Evolutionary conservation across 495 filamentous ascomycete species (phyloP), one percentile per base, ranked within the genome.

Genomic region (Wilcoxina mikolae): DNA sequence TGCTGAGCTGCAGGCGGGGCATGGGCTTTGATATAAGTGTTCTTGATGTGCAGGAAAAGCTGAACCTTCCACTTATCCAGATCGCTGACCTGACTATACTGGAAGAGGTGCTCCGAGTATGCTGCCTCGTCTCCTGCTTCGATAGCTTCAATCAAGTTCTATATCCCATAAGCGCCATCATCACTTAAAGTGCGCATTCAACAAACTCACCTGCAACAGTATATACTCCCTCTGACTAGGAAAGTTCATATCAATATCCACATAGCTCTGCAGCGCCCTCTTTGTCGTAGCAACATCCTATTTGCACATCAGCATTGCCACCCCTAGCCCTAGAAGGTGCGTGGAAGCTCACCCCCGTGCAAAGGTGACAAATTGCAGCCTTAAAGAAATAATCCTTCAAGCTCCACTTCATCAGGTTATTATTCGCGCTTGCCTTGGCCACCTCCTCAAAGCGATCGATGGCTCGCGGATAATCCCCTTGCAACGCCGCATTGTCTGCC

Each of bases 11-110:
- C 39, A 20, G 39, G 39, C 9, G 39, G 39, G 20, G 39, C 10
- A 43, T 18, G 39, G 17, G 39, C 39, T 20, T 43, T 9, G 17
- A 43, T 43, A 18, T 4, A 20, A 20, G 39, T 57, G 15, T 79
- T 80, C 78, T 95, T 94, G 62, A 95, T 73, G 62, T 80, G 76
- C 61, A 94, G 67, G 47, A 94, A 69, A 33, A 95, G 75, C 33
- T 83, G 87, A 53, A 84, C 93, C 81, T 94, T 90, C 89, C 90
- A 95, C 73, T 88, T 87, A 65, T 94, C 87, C 62, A 95, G 71
- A 71, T 87, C 85, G 70, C 82, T 89, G 72, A 94, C 74, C 72
- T 89, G 84, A 69, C 94, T 84, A 64, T 73, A 95, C 59, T 84
- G 78, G 70, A 83, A 90, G 49, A 94, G 72, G 70, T 87, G 88